phyloP scores from a whole-genome alignment of 805 yeast genomes.

The Ogataea chonburiensis region DNA sequence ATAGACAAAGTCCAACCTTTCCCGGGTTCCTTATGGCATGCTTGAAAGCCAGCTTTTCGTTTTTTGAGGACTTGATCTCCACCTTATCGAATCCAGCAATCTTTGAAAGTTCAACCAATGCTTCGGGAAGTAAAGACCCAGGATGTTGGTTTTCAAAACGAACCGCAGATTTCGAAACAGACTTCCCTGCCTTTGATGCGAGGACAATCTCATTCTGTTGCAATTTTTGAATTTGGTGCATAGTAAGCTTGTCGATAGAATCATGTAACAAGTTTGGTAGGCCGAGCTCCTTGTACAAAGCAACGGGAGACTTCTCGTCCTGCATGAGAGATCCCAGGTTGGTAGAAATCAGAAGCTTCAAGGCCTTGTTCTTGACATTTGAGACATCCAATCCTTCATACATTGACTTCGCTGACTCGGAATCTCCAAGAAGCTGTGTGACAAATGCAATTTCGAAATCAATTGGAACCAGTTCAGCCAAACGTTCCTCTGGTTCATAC shows the following conservation, averaged over 20 bases:
- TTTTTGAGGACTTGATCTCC: slow-evolving; percentile 22
- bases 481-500: slow-evolving; percentile 45
- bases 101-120: slow-evolving; percentile 23
- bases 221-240: slow-evolving; percentile 41
- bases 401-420: slow-evolving; percentile 36
- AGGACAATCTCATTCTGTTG: slow-evolving; percentile 46
- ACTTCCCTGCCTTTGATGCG: slow-evolving; percentile 39
- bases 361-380: slow-evolving; percentile 38
- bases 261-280: slow-evolving; percentile 32
- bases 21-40: slow-evolving; percentile 32
- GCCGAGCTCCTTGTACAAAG: slow-evolving; percentile 32
- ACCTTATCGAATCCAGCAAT: slow-evolving; percentile 18
- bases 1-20: slow-evolving; percentile 32
- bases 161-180: slow-evolving; percentile 20
- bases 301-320: slow-evolving; percentile 19
- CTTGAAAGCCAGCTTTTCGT: slow-evolving; percentile 36
- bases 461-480: slow-evolving; percentile 58
- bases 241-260: slow-evolving; percentile 34
- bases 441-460: slow-evolving; percentile 59
- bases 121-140: slow-evolving; percentile 29
- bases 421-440: slow-evolving; percentile 38
- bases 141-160: slow-evolving; percentile 22
- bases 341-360: slow-evolving; percentile 43
- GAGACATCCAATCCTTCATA: slow-evolving; percentile 36
- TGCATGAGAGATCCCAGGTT: slow-evolving; percentile 39